phyloP scores from a whole-genome alignment of 2,329 filamentous ascomycete species.

The Colletotrichum abscissum region DNA sequence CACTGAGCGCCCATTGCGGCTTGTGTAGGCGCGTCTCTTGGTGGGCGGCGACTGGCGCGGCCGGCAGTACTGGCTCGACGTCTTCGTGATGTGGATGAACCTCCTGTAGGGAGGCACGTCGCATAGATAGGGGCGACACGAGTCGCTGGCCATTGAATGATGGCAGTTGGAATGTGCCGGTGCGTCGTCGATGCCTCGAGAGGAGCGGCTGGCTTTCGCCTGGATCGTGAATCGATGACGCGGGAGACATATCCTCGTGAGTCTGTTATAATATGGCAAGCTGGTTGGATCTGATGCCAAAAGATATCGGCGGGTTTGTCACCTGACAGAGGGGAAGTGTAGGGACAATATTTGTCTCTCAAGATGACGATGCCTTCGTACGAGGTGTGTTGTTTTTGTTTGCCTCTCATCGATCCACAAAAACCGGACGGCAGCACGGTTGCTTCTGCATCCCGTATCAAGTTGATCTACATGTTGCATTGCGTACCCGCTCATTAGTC shows the following conservation, averaged over 20 bases:
- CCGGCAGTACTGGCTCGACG: conserved; percentile 29
- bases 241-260: conserved; percentile 12
- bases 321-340: background rate
- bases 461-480: background rate
- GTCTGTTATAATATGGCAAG: background rate
- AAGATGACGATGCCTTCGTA: background rate
- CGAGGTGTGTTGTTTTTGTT: background rate
- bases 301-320: too few species aligned
- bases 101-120: conserved; percentile 28
- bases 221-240: conserved; percentile 28
- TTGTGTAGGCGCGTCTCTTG: conserved; percentile 33
- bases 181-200: conserved; percentile 12
- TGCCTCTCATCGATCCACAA: background rate
- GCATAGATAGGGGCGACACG: conserved; percentile 17
- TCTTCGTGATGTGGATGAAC: conserved; percentile 29
- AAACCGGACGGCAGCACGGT: background rate
- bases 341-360: background rate
- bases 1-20: conserved; percentile 33
- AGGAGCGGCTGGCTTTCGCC: conserved; percentile 28
- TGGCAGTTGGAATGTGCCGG: conserved; percentile 12
- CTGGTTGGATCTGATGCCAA: background rate
- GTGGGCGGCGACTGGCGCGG: conserved; percentile 25
- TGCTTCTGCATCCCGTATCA: conserved; percentile 7
- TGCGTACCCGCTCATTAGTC: background rate
- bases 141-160: conserved; percentile 4